Evolutionary conservation across 1,139 yeast genomes (phyloP), one percentile per base, ranked within the genome.

Genomic region (Saccharomyces hybrid): DNA sequence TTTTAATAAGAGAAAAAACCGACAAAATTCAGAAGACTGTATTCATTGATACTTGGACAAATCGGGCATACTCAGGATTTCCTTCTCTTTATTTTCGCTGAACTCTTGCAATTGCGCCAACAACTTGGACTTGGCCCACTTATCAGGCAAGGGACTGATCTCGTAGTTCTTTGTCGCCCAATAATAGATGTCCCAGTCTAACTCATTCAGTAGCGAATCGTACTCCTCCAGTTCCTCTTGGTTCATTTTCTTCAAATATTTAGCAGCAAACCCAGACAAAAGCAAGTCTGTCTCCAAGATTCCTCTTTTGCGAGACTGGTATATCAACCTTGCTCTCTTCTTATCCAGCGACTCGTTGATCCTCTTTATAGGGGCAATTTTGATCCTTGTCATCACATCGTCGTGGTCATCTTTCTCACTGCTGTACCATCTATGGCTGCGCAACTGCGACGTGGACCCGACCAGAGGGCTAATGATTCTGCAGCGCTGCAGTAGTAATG

Each of bases 141-240:
- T 79, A 49, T 87, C 91, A 5, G 98, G 97, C 61, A 91, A 76
- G 14, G 96, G 96, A 52, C 91, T 87, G 26, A 85, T 82, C 41
- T 81, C 83, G 65, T 76, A 87, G 71, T 88, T 88, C 63, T 81
- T 80, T 5, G 97, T 89, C 25, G 96, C 97, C 98, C 99, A 93
- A 74, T 93, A 93, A 72, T 89, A 95, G 59, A 93, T 91, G 69
- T 93, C 99, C 99, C 99, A 95, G 70, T 93, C 99, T n/a, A 93
- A 82, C 72, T 91, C 96, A 70, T 95, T 96, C 68, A 93, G 77
- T 56, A 93, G 74, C 60, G 78, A 71, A 67, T 93, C 98, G 70
- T 88, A 93, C 71, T 93, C 98, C 54, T 84, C 86, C 60, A 95
- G 75, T 70, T 89, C 87, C 54, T 77, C 85, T 59, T 75, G 71